Evolutionary conservation across 805 yeast species (phyloP), one percentile per base, ranked within the genome.

Genomic region (Kurtzmaniella cleridarum): DNA sequence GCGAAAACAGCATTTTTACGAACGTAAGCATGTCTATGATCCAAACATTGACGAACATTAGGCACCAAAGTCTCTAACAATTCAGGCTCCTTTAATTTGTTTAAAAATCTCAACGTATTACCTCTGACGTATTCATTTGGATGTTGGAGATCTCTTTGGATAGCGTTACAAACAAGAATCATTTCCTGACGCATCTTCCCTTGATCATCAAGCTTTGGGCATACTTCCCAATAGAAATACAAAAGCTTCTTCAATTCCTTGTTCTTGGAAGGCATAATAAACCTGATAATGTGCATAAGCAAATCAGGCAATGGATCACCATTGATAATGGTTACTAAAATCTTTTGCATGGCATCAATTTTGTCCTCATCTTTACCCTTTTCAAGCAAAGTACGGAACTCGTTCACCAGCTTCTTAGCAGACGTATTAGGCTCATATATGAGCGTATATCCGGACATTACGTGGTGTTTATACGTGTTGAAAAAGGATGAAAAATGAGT

Each of bases 91-190:
- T 81, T 84, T 58, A 93, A 73, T 59, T 93, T 95, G 43, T 91
- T 78, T 55, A 95, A 74, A 62, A 89, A 91, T 55, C 98, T 79
- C 62, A 93, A 73, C 8, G 98, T 91, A 54, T 88, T 88, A 50
- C 99, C 99, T 55, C 98, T 79, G 48, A 93, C 84, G 59, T 83
- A 93, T 65, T 93, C 98, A 70, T 93, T 93, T 37, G 98, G 96
- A 66, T 95, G 98, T 66, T 90, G 97, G 52, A 93, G 76, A 60
- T 93, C 99, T 62, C 89, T 90, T 64, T 93, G 95, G 55, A 93
- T 88, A 39, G 98, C 96, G 62, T 95, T 95, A 70, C 98, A 93
- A 36, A 91, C 98, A 47, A 93, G 78, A 64, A 95, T 91, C 98
- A 93, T 93, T 68, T 93, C 99, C 62, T 91, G 98, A 66, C 87